Evolutionary conservation across 1,284 basidiomycete genomes (phyloP).

Genomic region (Rhodotorula sp.): DNA sequence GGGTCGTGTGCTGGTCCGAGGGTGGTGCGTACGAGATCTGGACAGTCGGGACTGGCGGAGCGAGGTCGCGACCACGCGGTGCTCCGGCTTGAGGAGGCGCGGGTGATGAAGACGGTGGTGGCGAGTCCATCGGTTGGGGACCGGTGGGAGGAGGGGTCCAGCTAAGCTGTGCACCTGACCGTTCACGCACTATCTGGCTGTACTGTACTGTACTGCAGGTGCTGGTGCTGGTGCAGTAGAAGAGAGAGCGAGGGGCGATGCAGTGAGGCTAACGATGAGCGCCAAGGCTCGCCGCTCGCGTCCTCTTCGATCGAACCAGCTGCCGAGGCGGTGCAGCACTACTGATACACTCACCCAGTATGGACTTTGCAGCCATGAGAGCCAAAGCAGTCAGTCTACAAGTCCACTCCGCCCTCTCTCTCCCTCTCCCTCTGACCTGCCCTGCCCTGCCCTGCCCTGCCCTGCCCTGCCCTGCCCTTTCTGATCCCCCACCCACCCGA

Average conservation of each 20-base stretch:
- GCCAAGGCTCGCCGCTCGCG: background rate
- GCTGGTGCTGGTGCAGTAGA: background rate
- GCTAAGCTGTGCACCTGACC: background rate
- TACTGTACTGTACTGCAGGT: background rate
- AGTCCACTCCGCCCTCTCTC: background rate
- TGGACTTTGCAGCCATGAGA: constrained; percentile 14
- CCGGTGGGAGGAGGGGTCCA: background rate
- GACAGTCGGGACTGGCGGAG: constrained; percentile 1
- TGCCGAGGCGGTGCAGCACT: background rate
- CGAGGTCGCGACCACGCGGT: background rate
- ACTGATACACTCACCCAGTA: background rate
- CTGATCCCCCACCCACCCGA: no score
- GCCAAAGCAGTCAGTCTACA: constrained; percentile 15
- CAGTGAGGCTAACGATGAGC: background rate
- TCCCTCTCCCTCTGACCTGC: background rate
- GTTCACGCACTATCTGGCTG: background rate
- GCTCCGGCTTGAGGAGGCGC: background rate
- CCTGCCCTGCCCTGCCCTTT: no score
- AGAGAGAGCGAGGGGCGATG: background rate
- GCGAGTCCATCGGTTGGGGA: background rate
- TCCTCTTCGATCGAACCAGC: background rate
- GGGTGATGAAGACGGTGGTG: background rate
- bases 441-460: no score
- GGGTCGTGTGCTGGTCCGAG: background rate
- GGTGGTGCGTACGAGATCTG: background rate